Evolutionary conservation across 2,329 filamentous ascomycete genomes (phyloP).

Genomic region (Fusarium temperatum): DNA sequence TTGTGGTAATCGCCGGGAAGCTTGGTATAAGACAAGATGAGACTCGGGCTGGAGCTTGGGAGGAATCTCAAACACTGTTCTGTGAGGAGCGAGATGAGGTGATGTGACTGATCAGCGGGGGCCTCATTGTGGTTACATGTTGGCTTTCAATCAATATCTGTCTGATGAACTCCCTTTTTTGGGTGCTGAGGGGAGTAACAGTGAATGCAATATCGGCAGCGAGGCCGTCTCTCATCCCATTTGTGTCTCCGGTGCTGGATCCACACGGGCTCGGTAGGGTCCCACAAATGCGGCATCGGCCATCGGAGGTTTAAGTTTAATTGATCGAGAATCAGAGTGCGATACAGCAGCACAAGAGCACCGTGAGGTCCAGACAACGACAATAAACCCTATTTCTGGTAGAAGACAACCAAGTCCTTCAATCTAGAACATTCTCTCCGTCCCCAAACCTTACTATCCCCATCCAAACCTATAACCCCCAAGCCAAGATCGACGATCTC

Average conservation of each 20-base stretch:
- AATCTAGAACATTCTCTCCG: not conserved
- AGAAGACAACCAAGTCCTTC: rapidly evolving
- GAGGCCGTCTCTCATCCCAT: not conserved
- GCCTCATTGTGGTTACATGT: not conserved
- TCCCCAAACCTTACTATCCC: not conserved
- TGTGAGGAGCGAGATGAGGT: not conserved
- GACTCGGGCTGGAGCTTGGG: not conserved
- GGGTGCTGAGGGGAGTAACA: not conserved
- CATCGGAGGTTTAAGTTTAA: not conserved
- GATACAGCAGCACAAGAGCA: not conserved
- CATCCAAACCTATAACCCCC: too few relatives aligned
- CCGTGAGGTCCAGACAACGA: too few relatives aligned
- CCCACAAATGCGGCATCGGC: not conserved
- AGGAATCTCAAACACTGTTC: not conserved
- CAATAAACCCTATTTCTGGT: too few relatives aligned
- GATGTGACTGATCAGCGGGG: not conserved
- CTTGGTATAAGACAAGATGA: not conserved
- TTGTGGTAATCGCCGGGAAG: not conserved
- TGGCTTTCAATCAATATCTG: not conserved
- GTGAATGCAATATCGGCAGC: not conserved
- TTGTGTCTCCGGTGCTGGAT: not conserved
- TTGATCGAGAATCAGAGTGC: not conserved
- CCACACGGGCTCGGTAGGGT: not conserved
- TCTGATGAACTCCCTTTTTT: too few relatives aligned
- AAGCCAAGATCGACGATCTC: not conserved